Base-by-base conservation (phyloP, 257 asterid species). In the Cruciata laevipes region DNA sequence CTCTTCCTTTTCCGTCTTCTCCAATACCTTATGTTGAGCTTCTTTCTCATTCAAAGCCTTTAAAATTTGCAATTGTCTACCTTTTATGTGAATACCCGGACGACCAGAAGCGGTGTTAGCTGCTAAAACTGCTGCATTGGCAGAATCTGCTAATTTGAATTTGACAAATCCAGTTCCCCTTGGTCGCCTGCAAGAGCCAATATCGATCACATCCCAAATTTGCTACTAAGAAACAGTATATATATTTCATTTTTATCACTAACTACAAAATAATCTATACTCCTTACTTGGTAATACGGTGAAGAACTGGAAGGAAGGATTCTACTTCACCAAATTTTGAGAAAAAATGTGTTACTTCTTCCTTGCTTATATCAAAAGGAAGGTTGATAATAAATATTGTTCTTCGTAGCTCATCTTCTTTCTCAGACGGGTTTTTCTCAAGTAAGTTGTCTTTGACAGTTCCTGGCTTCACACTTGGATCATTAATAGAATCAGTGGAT, bases 151-250 rank as follows among this genome's bases (percentile, higher is more conserved):
- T 69, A 89, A 82, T 62, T 76, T 85, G 69, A 88, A 94, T 86
- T 94, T 94, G 78, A 94, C 95, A 81, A 94, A 94, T 69, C 97
- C 99, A 59, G 99, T 90, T 76, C 99, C 97, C 71, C 87, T 86
- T 38, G 99, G 99, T 69, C 97, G 86, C 83, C 97, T 94, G 77
- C 73, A 78, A 75, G 65, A 40, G 61, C 23, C 69, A 64, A 47
- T 24, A 17, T 70, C 60, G 65, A 42, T 61, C 21, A 63, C 23
- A n/a, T 27, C 38, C 23, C 37, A 73, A 63, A 14, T 33, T 24
- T 47, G 37, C 31, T 23, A 32, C 14, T 58, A 30, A 21, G 20
- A 25, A 63, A 59, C n/a, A 63, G 44, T n/a, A 63, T 12, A 47
- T 57, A 23, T 52, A 71, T 57, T 59, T 66, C 47, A 65, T 69